phyloP scores from a whole-genome alignment of 805 yeast species.

The Teunomyces atbi region DNA sequence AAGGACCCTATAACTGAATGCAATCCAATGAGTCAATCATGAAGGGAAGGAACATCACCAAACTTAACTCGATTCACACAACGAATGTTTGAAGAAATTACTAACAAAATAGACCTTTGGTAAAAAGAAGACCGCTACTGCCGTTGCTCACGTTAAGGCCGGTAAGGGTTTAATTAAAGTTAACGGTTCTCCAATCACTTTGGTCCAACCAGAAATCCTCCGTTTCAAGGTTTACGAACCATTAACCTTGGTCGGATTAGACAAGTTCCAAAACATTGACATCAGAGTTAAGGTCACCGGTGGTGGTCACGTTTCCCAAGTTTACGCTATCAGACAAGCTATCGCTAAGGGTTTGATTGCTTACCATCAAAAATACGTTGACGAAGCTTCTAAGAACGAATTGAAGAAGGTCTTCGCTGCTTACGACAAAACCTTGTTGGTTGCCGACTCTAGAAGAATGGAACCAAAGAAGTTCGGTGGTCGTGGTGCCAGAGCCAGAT shows the following conservation, averaged over 20 bases:
- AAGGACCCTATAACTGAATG: not conserved
- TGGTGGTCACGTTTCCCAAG: slow-evolving; percentile 99
- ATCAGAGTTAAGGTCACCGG: slow-evolving; percentile 99
- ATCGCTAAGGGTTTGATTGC: slow-evolving; percentile 99
- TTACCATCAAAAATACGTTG: slow-evolving; percentile 98
- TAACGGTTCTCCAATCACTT: slow-evolving; percentile 98
- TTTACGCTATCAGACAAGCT: slow-evolving; percentile 99
- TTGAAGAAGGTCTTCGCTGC: slow-evolving; percentile 95
- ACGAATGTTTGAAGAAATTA: slow-evolving; percentile 5
- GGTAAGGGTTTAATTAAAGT: slow-evolving; percentile 99
- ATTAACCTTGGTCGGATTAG: slow-evolving; percentile 95
- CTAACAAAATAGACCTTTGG: slow-evolving; percentile 83
- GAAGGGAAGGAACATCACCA: not conserved
- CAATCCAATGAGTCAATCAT: not conserved
- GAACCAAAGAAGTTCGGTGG: slow-evolving; percentile 99
- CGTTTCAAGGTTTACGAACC: slow-evolving; percentile 99
- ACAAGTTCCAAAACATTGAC: slow-evolving; percentile 97
- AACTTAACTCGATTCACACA: not conserved
- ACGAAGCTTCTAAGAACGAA: slow-evolving; percentile 99
- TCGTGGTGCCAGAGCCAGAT: slow-evolving; percentile 99
- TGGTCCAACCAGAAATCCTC: slow-evolving; percentile 98
- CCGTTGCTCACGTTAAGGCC: slow-evolving; percentile 99
- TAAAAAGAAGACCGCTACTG: slow-evolving; percentile 99
- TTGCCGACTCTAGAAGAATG: slow-evolving; percentile 99
- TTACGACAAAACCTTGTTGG: slow-evolving; percentile 99